Evolutionary conservation across 2,329 filamentous ascomycete genomes (phyloP).

Genomic region (Fusarium anguioides): DNA sequence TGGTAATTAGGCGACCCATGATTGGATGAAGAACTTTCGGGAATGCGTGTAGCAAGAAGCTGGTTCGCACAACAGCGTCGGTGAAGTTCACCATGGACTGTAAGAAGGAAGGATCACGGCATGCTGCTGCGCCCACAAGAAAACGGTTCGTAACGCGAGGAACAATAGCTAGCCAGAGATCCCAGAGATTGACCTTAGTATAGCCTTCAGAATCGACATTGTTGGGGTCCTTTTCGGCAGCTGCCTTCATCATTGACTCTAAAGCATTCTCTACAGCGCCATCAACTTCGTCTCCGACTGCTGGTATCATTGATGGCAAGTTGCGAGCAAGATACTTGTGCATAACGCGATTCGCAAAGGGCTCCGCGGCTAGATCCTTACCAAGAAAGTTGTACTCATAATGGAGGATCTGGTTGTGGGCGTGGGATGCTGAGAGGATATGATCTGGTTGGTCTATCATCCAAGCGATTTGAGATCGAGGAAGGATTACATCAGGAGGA

Average conservation of each 20-base stretch:
- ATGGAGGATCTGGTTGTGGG: constrained; percentile 55
- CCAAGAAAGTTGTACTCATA: constrained; percentile 58
- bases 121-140: constrained; percentile 53
- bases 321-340: constrained; percentile 58
- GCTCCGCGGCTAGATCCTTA: constrained; percentile 47
- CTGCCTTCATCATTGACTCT: constrained; percentile 31
- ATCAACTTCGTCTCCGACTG: constrained; percentile 55
- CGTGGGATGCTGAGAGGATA: constrained; percentile 54
- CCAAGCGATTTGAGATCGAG: constrained; percentile 57
- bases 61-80: constrained; percentile 59
- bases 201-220: constrained; percentile 50
- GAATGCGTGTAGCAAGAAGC: constrained; percentile 58
- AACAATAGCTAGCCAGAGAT: constrained; percentile 56
- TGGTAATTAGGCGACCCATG: constrained; percentile 56
- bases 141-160: constrained; percentile 58
- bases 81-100: constrained; percentile 62
- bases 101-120: constrained; percentile 59
- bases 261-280: constrained; percentile 52
- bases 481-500: constrained; percentile 58
- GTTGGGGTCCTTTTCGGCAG: constrained; percentile 5
- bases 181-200: constrained; percentile 57
- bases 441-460: constrained; percentile 60
- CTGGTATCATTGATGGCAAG: constrained; percentile 52
- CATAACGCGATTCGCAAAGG: constrained; percentile 55
- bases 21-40: constrained; percentile 62